Base-by-base conservation (phyloP, 352 stramenopile genomes). In the Phytophthora syringae region DNA sequence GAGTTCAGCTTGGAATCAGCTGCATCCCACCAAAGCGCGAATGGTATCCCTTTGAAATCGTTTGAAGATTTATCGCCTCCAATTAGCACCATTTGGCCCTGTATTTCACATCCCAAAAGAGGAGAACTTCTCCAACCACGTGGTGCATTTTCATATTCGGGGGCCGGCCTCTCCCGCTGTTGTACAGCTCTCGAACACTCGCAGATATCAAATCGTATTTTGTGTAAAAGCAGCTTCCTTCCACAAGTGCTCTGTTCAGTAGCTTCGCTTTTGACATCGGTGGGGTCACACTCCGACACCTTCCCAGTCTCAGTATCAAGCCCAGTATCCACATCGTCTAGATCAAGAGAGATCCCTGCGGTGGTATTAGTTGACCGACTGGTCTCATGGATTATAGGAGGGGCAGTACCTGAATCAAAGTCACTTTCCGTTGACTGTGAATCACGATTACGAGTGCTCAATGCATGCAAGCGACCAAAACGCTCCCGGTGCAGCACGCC, bases 1-100 rank as follows among this genome's bases (percentile, higher is more conserved):
- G 80, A 87, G 50, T 89, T 86, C 32, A 84, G 61, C 11, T 66
- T 66, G 1, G 18, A 34, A 30, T 84, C 62, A 11, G 61, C 50
- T 25, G 75, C 64, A 60, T 89, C 80, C 80, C 80, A 89, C 80
- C 80, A 89, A 43, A 89, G 59, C 15, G 61, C 67, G 52, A 89
- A 89, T n/a, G 56, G 48, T 20, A 75, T 42, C 13, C 64, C 53
- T 36, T 60, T 73, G 11, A 36, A 10, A 1, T 72, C 67, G 18
- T 18, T 48, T 13, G 39, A 20, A 7, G 6, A 11, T 13, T n/a
- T 3, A 5, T 18, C 39, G 21, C 11, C 11, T 18, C 54, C 44
- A 10, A 44, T 52, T 12, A 76, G 43, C 9, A 70, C 54, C 1
- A 84, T 24, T 13, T 81, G 58, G 2, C 72, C 77, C 24, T 79